These are phyloP conservation scores for Hyphopichia pseudoburtonii DNA, from an alignment of 1,139 yeast genomes.

Conservation along the genomic window DNA sequence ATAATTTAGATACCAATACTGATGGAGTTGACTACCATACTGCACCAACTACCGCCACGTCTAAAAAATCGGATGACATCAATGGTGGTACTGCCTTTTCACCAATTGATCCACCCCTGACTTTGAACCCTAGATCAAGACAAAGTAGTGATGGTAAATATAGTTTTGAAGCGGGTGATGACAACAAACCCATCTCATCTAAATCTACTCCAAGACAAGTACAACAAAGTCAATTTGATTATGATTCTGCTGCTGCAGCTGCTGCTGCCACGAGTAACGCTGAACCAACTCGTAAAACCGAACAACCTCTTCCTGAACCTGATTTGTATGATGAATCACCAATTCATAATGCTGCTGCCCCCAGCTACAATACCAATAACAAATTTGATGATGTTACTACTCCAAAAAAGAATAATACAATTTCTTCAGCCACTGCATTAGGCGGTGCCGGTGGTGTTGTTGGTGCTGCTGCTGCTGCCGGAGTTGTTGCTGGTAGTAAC, in stretches of 20 bases:
- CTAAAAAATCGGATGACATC: not conserved
- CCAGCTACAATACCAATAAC: no score
- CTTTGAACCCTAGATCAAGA: constrained; percentile 14
- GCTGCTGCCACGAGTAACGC: constrained; percentile 6
- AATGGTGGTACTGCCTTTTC: no score
- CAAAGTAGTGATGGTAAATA: constrained; percentile 30
- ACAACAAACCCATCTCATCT: constrained; percentile 29
- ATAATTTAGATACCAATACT: constrained; percentile 22
- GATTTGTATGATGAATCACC: constrained; percentile 9
- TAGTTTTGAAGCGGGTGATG: constrained; percentile 48
- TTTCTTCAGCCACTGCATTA: constrained; percentile 1
- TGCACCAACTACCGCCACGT: constrained; percentile 10
- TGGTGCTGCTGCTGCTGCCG: constrained; percentile 2
- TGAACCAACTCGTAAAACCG: no score
- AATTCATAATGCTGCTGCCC: constrained; percentile 5
- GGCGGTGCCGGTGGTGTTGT: not conserved
- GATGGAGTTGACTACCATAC: constrained; percentile 4
- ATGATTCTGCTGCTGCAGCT: not conserved
- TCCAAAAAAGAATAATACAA: constrained; percentile 4
- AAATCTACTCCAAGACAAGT: constrained; percentile 21
- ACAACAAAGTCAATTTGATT: constrained; percentile 6
- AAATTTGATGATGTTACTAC: not conserved
- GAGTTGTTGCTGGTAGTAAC: not conserved
- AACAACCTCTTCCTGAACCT: constrained; percentile 19
- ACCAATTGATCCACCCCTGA: no score